Evolutionary conservation across 352 stramenopile species (phyloP).

Genomic region (Pythium periplocum): DNA sequence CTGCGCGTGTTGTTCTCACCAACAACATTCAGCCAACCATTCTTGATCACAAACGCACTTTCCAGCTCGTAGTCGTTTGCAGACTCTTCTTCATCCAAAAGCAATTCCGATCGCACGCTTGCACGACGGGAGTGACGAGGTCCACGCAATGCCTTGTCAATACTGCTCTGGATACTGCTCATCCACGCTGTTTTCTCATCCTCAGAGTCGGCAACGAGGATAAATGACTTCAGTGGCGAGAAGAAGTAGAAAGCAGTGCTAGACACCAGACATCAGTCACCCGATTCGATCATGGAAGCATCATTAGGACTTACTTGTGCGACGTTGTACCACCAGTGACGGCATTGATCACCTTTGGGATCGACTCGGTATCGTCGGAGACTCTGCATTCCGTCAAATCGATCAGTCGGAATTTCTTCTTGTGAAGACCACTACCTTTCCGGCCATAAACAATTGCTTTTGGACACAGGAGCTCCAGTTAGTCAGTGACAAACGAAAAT

Average conservation of each 20-base stretch:
- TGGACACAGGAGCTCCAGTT: no score
- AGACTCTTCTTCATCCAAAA: slow-evolving; percentile 60
- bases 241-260: slow-evolving; percentile 81
- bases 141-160: slow-evolving; percentile 48
- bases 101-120: slow-evolving; percentile 53
- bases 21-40: slow-evolving; percentile 77
- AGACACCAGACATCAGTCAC: not conserved
- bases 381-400: slow-evolving; percentile 78
- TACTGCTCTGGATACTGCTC: slow-evolving; percentile 52
- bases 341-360: slow-evolving; percentile 65
- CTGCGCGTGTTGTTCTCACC: slow-evolving; percentile 26
- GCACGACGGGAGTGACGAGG: slow-evolving; percentile 37
- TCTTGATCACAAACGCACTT: slow-evolving; percentile 79
- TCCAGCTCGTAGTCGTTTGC: slow-evolving; percentile 59
- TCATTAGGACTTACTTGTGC: slow-evolving; percentile 39
- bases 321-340: slow-evolving; percentile 35
- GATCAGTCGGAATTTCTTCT: slow-evolving; percentile 81
- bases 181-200: slow-evolving; percentile 64
- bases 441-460: slow-evolving; percentile 73
- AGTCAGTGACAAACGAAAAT: slow-evolving; percentile 1
- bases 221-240: slow-evolving; percentile 84
- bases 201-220: slow-evolving; percentile 64
- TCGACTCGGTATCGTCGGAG: slow-evolving; percentile 57
- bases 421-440: slow-evolving; percentile 44
- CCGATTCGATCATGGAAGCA: not conserved